Evolutionary conservation across 371 early-diverging fungal genomes (phyloP).

Genomic region (Rhizopus arrhizus): DNA sequence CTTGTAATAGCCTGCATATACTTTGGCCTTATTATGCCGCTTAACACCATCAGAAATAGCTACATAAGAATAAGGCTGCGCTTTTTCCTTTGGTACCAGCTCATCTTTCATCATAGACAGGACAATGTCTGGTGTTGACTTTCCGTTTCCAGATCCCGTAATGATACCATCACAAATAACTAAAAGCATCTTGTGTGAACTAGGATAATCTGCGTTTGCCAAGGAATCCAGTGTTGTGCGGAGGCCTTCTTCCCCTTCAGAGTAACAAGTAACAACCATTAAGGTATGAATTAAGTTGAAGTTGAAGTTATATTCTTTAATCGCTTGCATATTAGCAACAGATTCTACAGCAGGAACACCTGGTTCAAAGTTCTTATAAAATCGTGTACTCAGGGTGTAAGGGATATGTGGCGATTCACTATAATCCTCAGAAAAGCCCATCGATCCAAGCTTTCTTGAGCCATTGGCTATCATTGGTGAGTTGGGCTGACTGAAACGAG

Average conservation of each 20-base stretch:
- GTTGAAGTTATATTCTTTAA: constrained; percentile 50
- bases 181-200: constrained; percentile 80
- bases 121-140: constrained; percentile 73
- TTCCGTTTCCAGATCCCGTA: constrained; percentile 69
- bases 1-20: constrained; percentile 80
- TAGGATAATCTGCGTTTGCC: constrained; percentile 79
- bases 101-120: constrained; percentile 77
- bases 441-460: constrained; percentile 1
- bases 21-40: constrained; percentile 89
- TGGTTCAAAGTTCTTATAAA: constrained; percentile 9
- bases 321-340: constrained; percentile 23
- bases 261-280: constrained; percentile 79
- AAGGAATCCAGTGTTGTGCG: constrained; percentile 89
- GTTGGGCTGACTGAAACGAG: constrained; percentile 46
- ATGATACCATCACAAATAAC: constrained; percentile 84
- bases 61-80: constrained; percentile 73
- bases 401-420: constrained; percentile 18
- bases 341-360: constrained; percentile 9
- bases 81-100: constrained; percentile 56
- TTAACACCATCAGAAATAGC: constrained; percentile 86
- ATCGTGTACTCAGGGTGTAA: constrained; percentile 18
- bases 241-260: constrained; percentile 83
- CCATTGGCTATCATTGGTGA: constrained; percentile 17
- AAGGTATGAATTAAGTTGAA: constrained; percentile 54
- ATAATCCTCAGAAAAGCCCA: neutral